Evolutionary conservation across 352 stramenopile genomes (phyloP), one percentile per base, ranked within the genome.

Genomic region (Phytopythium boreale): DNA sequence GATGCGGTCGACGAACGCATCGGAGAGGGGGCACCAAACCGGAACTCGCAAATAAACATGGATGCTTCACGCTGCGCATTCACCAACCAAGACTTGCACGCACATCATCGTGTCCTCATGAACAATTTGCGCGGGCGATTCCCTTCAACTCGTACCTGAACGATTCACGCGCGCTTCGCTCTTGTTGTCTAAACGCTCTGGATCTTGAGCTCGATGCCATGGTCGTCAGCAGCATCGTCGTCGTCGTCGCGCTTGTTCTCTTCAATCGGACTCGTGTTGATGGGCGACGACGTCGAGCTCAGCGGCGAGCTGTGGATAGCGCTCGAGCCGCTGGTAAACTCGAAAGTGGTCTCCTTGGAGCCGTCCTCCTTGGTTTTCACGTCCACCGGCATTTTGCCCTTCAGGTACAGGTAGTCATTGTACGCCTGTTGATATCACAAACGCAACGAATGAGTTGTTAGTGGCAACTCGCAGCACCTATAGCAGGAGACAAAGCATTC

Each of bases 341-440:
- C 82, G 62, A 93, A 93, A 20, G 77, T 89, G 2, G 80, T 90
- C 58, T 92, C 84, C 27, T 90, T 87, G 0, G 74, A 79, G 2
- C 78, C 80, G 57, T 90, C 79, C 11, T 84, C 78, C 11, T 82
- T 75, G 15, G 68, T 74, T 37, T 74, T 72, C 46, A 86, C 72
- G n/a, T 83, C 70, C 34, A 80, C 79, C 14, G 82, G 82, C 59
- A 89, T 74, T 36, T 90, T 87, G 7, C 82, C 82, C 74, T 93
- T 93, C 49, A 93, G 66, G 55, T 93, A 93, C 51, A 93, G 66
- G 67, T 90, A 93, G 34, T 93, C 82, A 19, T 90, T 89, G 77
- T 90, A 91, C 15, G 76, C 76, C 71, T 82, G 41, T 3, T 53
- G 8, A 50, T 26, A 55, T 4, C 59, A 39, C 27, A 7, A 61